Evolutionary conservation across 1,139 yeast genomes (phyloP).

Genomic region (Debaryomyces sp.): DNA sequence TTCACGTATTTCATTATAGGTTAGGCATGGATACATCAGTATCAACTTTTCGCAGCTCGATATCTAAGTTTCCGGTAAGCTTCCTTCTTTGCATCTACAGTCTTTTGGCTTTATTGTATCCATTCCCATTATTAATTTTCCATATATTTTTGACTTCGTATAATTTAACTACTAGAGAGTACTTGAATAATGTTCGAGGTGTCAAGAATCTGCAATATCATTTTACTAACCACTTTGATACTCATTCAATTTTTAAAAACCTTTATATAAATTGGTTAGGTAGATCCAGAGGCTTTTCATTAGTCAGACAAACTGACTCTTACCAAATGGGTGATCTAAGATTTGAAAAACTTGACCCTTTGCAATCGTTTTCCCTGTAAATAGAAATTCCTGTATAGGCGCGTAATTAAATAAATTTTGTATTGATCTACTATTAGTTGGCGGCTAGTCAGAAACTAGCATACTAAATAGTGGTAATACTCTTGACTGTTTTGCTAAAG

Average conservation of each 20-base stretch:
- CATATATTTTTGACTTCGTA: slow-evolving; percentile 58
- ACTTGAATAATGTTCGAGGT: slow-evolving; percentile 42
- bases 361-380: slow-evolving; percentile 13
- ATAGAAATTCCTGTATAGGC: slow-evolving; percentile 1
- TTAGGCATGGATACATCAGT: slow-evolving; percentile 8
- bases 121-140: slow-evolving; percentile 51
- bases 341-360: slow-evolving; percentile 29
- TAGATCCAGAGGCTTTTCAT: slow-evolving; percentile 49
- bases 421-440: background rate
- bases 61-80: slow-evolving; percentile 40
- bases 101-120: slow-evolving; percentile 51
- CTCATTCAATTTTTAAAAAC: slow-evolving; percentile 39
- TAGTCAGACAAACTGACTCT: slow-evolving; percentile 36
- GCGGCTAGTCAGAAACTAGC: slow-evolving; percentile 1
- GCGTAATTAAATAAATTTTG: slow-evolving; percentile 1
- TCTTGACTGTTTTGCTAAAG: background rate
- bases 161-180: slow-evolving; percentile 76
- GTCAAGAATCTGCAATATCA: slow-evolving; percentile 16
- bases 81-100: slow-evolving; percentile 52
- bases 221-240: slow-evolving; percentile 49
- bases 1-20: slow-evolving; percentile 33
- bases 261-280: slow-evolving; percentile 51
- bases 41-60: slow-evolving; percentile 22
- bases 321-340: slow-evolving; percentile 49
- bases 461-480: background rate